A percentile compares a stretch with the other conserved stretches of the same genome.
Evolutionary conservation across 305 asterid species (phyloP).

Genomic region (Fraxinus xanthoxyloides): DNA sequence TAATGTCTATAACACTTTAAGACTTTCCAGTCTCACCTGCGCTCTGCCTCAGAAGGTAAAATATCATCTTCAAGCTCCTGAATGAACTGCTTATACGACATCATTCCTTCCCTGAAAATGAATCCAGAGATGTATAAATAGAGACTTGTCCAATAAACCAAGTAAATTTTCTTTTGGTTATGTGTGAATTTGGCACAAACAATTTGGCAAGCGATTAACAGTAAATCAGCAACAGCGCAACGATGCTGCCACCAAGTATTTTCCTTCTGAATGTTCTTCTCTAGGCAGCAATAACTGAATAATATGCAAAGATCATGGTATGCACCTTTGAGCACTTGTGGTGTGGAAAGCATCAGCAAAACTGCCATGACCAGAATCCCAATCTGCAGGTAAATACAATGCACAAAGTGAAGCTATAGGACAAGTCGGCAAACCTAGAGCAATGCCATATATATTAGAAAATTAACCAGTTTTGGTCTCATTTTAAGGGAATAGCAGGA

Average conservation of each 20-base stretch:
- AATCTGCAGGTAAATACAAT: constrained; percentile 47
- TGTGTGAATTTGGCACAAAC: background rate
- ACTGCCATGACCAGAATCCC: constrained; percentile 84
- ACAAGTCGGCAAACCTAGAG: background rate
- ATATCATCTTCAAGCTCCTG: background rate
- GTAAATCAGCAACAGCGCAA: background rate
- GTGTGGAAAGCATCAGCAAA: constrained; percentile 52
- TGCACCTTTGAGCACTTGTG: constrained; percentile 68
- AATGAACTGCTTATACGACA: background rate
- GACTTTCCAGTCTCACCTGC: background rate
- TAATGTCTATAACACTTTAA: background rate
- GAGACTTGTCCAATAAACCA: background rate
- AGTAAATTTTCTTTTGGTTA: background rate
- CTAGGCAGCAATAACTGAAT: background rate
- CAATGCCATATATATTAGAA: background rate
- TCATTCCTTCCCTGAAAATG: constrained; percentile 38
- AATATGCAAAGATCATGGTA: background rate
- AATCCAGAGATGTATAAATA: background rate
- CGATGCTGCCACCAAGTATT: background rate
- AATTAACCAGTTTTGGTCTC: background rate
- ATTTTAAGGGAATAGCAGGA: background rate
- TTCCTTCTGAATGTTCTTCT: background rate
- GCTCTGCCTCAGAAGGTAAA: background rate
- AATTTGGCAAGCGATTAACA: background rate
- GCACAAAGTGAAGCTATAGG: background rate